Base-by-base conservation (phyloP, 768 basidiomycete species). In the Mycena vulgaris region DNA sequence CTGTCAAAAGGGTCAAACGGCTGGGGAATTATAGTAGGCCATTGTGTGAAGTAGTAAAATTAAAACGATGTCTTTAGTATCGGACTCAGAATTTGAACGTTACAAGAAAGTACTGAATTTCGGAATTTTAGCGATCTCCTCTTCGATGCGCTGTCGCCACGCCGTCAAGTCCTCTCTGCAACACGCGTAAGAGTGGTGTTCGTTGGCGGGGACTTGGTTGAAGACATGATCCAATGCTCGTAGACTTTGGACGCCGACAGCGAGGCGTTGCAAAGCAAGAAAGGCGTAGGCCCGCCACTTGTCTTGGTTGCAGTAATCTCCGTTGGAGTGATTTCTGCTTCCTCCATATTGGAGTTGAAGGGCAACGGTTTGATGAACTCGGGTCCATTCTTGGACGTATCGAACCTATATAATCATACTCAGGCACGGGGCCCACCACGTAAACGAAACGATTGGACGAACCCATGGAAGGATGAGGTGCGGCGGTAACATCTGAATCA, bases 31-130 rank as follows among this genome's bases (percentile, higher is more conserved):
- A n/a, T n/a, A n/a, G n/a, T n/a, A n/a, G n/a, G n/a, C n/a, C n/a
- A n/a, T n/a, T n/a, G n/a, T n/a, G n/a, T n/a, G n/a, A n/a, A n/a
- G n/a, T n/a, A n/a, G n/a, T n/a, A n/a, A n/a, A n/a, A n/a, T n/a
- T n/a, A n/a, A n/a, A n/a, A n/a, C n/a, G n/a, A n/a, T n/a, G n/a
- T n/a, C n/a, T n/a, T n/a, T n/a, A n/a, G n/a, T n/a, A n/a, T n/a
- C n/a, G n/a, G n/a, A n/a, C n/a, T n/a, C n/a, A n/a, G 35, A 37
- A 7, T 37, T 37, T 6, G 35, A 37, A 42, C 19, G 42, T 42
- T 63, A 63, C 63, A 63, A 53, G 39, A 63, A 63, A 17, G 63
- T 53, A 33, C 51, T 63, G 25, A 63, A 63, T 25, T 63, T 63
- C 13, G 63, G 63, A n/a, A 63, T 63, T 16, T 40, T 30, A 1